A percentile compares a stretch with the other conserved stretches of the same genome.
Evolutionary conservation across 768 basidiomycete species (phyloP).

Genomic region (Pleurotus salmoneostramineus): DNA sequence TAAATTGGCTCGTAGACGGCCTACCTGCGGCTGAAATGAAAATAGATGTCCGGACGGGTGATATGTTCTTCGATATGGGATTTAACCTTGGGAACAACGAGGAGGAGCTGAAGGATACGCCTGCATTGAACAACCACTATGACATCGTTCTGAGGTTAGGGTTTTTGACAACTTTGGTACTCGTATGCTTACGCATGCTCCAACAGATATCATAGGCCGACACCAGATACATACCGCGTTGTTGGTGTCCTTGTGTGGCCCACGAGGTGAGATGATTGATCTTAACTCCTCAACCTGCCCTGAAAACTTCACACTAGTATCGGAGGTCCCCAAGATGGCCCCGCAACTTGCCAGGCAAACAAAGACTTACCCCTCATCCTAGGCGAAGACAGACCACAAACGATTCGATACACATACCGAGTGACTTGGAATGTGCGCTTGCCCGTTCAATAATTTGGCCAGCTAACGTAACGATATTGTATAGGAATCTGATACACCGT

Average conservation of each 20-base stretch:
- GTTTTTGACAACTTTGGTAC: background rate
- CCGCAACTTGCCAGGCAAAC: conserved; percentile 48
- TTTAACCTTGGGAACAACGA: conserved; percentile 89
- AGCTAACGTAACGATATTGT: background rate
- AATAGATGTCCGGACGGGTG: conserved; percentile 70
- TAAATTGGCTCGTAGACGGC: conserved; percentile 95
- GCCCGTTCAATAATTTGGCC: background rate
- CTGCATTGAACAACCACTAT: conserved; percentile 90
- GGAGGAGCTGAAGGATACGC: conserved; percentile 47
- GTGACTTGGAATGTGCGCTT: conserved; percentile 78
- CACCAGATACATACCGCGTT: conserved; percentile 70
- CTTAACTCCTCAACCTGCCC: background rate
- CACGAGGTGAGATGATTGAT: conserved; percentile 27
- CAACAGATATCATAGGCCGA: conserved; percentile 74
- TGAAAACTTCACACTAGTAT: too few relatives aligned
- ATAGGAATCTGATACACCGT: conserved; percentile 82
- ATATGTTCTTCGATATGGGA: conserved; percentile 89
- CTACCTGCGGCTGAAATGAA: conserved; percentile 95
- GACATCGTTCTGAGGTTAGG: conserved; percentile 74
- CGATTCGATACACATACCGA: conserved; percentile 82
- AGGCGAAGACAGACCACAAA: conserved; percentile 54
- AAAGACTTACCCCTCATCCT: conserved; percentile 48
- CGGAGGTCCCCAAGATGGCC: conserved; percentile 53
- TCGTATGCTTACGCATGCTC: conserved; percentile 7
- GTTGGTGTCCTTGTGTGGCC: conserved; percentile 92